phyloP scores from a whole-genome alignment of 179 eudicot species.

The Amaranthus tricolor region DNA sequence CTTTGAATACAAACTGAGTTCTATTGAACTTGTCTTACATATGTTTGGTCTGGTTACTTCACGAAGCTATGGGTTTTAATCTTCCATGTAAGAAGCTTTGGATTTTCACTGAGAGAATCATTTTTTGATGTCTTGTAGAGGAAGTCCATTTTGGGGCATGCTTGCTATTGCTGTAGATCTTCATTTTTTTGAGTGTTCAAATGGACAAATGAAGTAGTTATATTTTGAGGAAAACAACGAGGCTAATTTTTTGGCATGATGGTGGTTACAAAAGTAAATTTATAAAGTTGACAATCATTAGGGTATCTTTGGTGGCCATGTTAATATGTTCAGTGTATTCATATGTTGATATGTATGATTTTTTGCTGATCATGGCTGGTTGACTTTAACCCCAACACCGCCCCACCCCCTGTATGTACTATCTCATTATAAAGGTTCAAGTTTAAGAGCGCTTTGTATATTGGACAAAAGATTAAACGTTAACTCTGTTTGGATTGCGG shows the following conservation, averaged over 20 bases:
- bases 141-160: background rate
- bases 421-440: background rate
- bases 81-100: background rate
- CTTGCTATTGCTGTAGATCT: background rate
- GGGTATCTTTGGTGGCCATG: background rate
- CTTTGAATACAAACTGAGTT: background rate
- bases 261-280: background rate
- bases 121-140: background rate
- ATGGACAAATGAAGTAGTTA: background rate
- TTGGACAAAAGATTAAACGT: background rate
- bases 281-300: no score
- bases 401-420: background rate
- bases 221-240: background rate
- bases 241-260: background rate
- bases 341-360: background rate
- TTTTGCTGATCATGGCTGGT: background rate
- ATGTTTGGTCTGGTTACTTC: background rate
- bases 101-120: background rate
- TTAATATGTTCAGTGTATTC: background rate
- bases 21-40: slow-evolving; percentile 3
- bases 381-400: background rate
- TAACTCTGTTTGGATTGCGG: no score
- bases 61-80: background rate
- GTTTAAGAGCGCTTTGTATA: background rate
- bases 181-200: background rate